Evolutionary conservation across 2,329 filamentous ascomycete genomes (phyloP).

Genomic region (Xylogone sp.): DNA sequence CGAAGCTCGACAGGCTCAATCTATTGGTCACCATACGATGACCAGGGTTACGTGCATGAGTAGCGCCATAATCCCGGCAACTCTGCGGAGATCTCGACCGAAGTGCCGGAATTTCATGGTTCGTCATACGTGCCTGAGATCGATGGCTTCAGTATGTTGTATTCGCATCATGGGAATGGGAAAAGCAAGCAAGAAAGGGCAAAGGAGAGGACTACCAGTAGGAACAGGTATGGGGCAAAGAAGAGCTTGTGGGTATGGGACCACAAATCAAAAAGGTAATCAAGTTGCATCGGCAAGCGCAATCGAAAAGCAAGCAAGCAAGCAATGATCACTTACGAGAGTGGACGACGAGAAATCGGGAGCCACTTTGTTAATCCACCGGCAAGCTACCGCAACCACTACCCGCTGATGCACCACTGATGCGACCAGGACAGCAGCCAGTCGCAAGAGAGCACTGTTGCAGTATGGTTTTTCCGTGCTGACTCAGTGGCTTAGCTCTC

Average conservation of each 20-base stretch:
- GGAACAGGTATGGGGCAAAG: neutral
- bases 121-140: neutral
- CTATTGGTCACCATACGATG: slow-evolving; percentile 12
- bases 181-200: neutral
- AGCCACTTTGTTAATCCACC: too few relatives aligned
- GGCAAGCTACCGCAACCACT: too few relatives aligned
- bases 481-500: too few relatives aligned
- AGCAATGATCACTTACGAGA: too few relatives aligned
- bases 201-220: neutral
- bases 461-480: too few relatives aligned
- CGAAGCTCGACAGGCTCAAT: neutral
- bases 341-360: too few relatives aligned
- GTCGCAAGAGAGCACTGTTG: too few relatives aligned
- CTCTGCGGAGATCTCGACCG: slow-evolving; percentile 16
- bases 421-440: too few relatives aligned
- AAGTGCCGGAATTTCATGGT: slow-evolving; percentile 11
- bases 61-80: slow-evolving; percentile 8
- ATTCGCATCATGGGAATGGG: neutral
- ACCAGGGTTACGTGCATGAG: slow-evolving; percentile 8
- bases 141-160: neutral
- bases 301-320: neutral
- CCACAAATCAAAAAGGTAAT: neutral
- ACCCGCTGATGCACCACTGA: too few relatives aligned
- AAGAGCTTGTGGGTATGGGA: neutral
- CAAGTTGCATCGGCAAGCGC: neutral